Evolutionary conservation across 768 basidiomycete species (phyloP), one percentile per base, ranked within the genome.

Genomic region (Trametes coccinea): DNA sequence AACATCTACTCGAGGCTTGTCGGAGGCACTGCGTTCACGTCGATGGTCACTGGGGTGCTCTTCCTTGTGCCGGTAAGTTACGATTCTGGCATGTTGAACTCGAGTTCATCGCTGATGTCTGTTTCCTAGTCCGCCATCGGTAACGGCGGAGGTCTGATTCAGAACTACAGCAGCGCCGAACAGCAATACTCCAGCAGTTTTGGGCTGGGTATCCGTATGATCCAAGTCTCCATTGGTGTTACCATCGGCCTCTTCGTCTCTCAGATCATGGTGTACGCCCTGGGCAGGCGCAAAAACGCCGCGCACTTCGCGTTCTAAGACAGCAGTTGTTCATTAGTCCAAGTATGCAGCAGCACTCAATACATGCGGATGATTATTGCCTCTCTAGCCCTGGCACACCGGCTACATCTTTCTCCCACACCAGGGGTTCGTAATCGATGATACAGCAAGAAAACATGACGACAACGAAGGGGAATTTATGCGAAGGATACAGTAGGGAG

Each of bases 21-120:
- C 60, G 80, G 86, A 31, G 92, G 91, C 54, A 93, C 91, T 2
- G 91, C 93, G 3, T 95, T 94, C 72, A 92, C 91, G 0, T 85
- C 88, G 10, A 95, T 93, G 90, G 89, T 93, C n/a, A 90, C 92
- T 2, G 90, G 90, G n/a, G 88, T 95, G n/a, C 74, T 93, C 50
- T 93, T 94, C 73, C 78, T 94, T 22, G 92, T 95, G 10, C 92
- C 93, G 49, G 93, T 93, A 72, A 72, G 90, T 76, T 16, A 29
- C 7, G 27, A 52, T 17, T 48, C 9, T 57, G 53, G 34, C 22
- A 6, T 13, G 13, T 3, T 30, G 56, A 70, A 62, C 11, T 4
- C 0, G 13, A 0, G 17, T 39, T 47, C 30, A 41, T 27, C 22
- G 22, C 22, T 22, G 22, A 22, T n/a, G 2, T 5, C 9, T 14